Evolutionary conservation across 163 green algal species (phyloP), one percentile per base, ranked within the genome.

Genomic region (Chlamydomonas reinhardtii): DNA sequence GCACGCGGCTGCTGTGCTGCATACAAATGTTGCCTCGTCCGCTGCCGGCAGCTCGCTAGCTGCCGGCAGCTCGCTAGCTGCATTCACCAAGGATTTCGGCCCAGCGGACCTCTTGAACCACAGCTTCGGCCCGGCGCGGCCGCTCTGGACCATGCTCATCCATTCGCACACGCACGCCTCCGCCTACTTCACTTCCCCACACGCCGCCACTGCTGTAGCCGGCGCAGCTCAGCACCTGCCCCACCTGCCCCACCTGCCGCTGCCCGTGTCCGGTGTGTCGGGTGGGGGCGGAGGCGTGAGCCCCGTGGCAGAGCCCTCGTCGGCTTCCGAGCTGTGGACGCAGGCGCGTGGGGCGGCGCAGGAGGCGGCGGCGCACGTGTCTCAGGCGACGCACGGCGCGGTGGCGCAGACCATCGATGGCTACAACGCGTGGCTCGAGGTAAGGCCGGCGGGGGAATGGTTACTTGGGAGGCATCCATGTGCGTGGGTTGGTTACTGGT

Each of bases 351-450:
- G 24, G 4, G 24, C 59, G 59, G 59, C 59, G 59, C 24, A 29
- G 59, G 59, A 29, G 59, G 12, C 59, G 24, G 25, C 59, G 59
- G 59, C 19, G 11, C 48, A 56, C 48, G 48, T 56, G 48, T 56
- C 48, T 12, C 20, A 66, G 24, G 25, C 59, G 0, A 22, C 24
- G 24, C 24, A 66, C 59, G 59, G 24, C 59, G 3, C 17, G 4
- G 59, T n/a, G 59, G 24, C 25, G 5, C 22, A 66, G 59, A 66
- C 22, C 2, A 4, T 66, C 1, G 59, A 29, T 11, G 25, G 59
- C 24, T n/a, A 31, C 59, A 86, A 86, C 56, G 22, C 20, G 25
- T 86, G 80, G 80, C 69, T 79, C 16, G 43, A 86, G 80, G 80
- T 86, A 37, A 78, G 76, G 0, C 2, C 1, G 12, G 24, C 27